Base-by-base conservation (phyloP, 768 basidiomycete genomes). In the Panaeolus cyanescens region DNA sequence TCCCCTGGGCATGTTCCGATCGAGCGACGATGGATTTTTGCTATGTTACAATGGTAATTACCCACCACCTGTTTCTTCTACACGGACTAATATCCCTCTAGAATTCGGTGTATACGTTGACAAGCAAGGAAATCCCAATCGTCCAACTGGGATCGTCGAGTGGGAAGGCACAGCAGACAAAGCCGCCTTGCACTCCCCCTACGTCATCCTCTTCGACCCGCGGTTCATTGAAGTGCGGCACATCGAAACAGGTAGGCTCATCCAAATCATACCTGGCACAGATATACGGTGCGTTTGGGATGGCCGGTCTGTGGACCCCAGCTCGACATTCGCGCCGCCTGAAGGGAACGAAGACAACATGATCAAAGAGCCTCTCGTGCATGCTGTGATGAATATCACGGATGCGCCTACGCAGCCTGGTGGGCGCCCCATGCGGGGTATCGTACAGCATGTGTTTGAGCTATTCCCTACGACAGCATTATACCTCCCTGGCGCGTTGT, bases 91-190 rank as follows among this genome's bases (percentile, higher is more conserved):
- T 13, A 15, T 2, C 56, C 63, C 19, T 60, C 22, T 64, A 93
- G 93, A 95, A 73, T 96, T 97, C 62, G 95, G 95, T 10, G 82
- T 97, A 36, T 96, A 92, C 67, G 95, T 97, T 30, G 88, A 96
- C 73, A 88, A 92, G 34, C 92, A 95, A 61, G 96, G 96, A n/a
- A 87, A 90, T 59, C 92, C 93, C 1, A 91, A 87, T 66, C 86
- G 93, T 31, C 67, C 76, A 5, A 77, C 83, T 17, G 83, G 85
- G 19, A 87, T 88, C 4, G 90, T 97, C 59, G 96, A 99, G 73
- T 99, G 95, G 94, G 96, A 99, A 73, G 93, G 95, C 17, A 90
- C 85, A 0, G 93, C 93, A 0, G 93, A 95, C 65, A 88, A 87
- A 32, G 93, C 93, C 22, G 93, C 94, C 1, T 88, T 93, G 77